Evolutionary conservation across 371 early-diverging fungal genomes (phyloP).

Genomic region (Rhizopus delemar): DNA sequence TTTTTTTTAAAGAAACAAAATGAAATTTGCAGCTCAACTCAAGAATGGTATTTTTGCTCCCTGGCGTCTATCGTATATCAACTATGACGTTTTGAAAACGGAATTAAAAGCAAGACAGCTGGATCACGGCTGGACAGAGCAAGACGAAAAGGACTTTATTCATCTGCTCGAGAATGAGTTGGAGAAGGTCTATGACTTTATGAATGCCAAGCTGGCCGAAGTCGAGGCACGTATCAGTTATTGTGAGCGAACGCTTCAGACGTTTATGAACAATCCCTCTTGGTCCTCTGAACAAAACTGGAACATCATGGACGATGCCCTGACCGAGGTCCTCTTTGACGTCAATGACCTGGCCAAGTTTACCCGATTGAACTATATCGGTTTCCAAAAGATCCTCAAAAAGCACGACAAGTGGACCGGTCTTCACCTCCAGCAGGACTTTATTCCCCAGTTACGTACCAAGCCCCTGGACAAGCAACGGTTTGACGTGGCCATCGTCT

Average conservation of each 20-base stretch:
- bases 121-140: conserved; percentile 48
- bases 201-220: conserved; percentile 69
- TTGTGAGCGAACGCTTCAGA: too few species aligned
- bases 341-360: conserved; percentile 87
- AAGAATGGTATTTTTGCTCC: too few species aligned
- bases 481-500: conserved; percentile 59
- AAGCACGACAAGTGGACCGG: conserved; percentile 87
- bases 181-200: conserved; percentile 85
- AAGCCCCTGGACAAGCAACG: conserved; percentile 51
- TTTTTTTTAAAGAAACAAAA: too few species aligned
- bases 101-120: too few species aligned
- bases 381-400: conserved; percentile 92
- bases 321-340: conserved; percentile 39
- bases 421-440: conserved; percentile 77
- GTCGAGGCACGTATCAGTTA: conserved; percentile 81
- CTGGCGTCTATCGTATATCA: too few species aligned
- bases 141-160: conserved; percentile 76
- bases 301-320: too few species aligned
- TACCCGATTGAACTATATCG: conserved; percentile 90
- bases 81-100: too few species aligned
- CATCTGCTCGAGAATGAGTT: conserved; percentile 72
- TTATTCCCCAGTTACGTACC: conserved; percentile 75
- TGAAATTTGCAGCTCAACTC: too few species aligned
- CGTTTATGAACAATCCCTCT: too few species aligned
- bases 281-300: too few species aligned